Evolutionary conservation across 495 filamentous ascomycete species (phyloP).

Genomic region (Neurospora discreta): DNA sequence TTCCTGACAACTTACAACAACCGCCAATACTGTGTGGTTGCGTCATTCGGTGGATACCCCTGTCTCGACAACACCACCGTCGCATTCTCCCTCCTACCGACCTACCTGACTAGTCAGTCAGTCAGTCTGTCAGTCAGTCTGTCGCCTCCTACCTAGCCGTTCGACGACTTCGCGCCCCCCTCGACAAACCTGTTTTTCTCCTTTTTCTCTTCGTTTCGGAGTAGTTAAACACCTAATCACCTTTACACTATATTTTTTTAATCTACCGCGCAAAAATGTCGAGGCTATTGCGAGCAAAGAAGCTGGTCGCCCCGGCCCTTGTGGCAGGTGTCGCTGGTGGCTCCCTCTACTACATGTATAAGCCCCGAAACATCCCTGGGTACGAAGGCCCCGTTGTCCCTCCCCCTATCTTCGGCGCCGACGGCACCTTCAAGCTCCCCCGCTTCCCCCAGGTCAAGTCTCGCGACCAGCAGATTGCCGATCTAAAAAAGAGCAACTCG

Average conservation of each 20-base stretch:
- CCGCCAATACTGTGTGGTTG: slow-evolving; percentile 6
- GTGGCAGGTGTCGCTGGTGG: slow-evolving; percentile 34
- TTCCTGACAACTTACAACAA: not conserved
- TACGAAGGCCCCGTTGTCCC: slow-evolving; percentile 68
- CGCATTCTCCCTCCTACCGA: not conserved
- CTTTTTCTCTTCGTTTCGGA: not conserved
- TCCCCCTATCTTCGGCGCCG: slow-evolving; percentile 67
- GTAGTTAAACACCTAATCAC: not conserved
- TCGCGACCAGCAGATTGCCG: slow-evolving; percentile 53
- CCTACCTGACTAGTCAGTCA: too few relatives aligned
- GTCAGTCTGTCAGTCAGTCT: not conserved
- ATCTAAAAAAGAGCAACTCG: slow-evolving; percentile 37
- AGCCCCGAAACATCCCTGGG: slow-evolving; percentile 78
- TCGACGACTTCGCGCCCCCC: not conserved
- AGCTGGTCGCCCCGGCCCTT: slow-evolving; percentile 27
- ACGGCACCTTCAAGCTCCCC: slow-evolving; percentile 68
- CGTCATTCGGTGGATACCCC: slow-evolving; percentile 20
- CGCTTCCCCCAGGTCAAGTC: slow-evolving; percentile 70
- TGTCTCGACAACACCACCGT: not conserved
- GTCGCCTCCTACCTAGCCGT: not conserved
- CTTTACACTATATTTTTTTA: not conserved
- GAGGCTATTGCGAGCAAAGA: slow-evolving; percentile 19
- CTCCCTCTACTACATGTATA: slow-evolving; percentile 65
- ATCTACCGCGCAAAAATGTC: slow-evolving; percentile 12
- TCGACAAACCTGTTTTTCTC: not conserved